Conservation (phyloP, 192 early-diverging fungal genomes). For the Endogone sp. region DNA sequence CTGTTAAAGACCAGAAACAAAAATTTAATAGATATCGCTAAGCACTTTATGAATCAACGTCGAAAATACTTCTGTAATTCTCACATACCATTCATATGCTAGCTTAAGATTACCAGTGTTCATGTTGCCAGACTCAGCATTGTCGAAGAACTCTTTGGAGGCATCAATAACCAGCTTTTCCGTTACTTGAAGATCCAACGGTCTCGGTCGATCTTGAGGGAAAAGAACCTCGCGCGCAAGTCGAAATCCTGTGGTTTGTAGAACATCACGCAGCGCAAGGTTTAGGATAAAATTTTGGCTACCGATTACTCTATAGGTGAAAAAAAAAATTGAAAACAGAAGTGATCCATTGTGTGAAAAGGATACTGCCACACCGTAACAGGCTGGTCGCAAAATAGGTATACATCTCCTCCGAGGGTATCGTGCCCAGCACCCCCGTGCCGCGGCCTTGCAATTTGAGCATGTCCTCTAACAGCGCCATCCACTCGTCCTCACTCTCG, state of each 20-base stretch:
- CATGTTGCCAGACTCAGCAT: slow-evolving; percentile 64
- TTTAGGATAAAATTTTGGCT: neutral
- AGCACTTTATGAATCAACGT: too few species aligned
- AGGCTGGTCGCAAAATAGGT: slow-evolving; percentile 54
- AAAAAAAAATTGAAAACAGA: neutral
- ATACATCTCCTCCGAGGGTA: slow-evolving; percentile 55
- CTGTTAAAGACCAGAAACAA: slow-evolving; percentile 25
- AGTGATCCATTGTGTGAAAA: neutral
- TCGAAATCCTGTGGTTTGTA: slow-evolving; percentile 38
- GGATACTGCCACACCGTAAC: slow-evolving; percentile 54
- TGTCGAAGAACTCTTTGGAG: slow-evolving; percentile 70
- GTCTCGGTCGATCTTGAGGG: slow-evolving; percentile 28
- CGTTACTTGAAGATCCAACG: slow-evolving; percentile 36
- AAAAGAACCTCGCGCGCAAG: slow-evolving; percentile 53
- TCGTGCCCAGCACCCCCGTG: slow-evolving; percentile 45
- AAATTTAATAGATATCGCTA: neutral
- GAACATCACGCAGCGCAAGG: neutral
- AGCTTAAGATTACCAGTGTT: slow-evolving; percentile 63
- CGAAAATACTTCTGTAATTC: neutral
- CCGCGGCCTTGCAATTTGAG: slow-evolving; percentile 44
- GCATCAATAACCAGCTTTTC: slow-evolving; percentile 66
- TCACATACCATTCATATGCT: slow-evolving; percentile 64
- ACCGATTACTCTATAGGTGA: neutral
- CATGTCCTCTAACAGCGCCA: slow-evolving; percentile 59
- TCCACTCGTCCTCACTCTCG: slow-evolving; percentile 65